These are phyloP conservation scores for Elaeagnus macrophylla DNA, from an alignment of 306 rosid genomes.

Conservation along the genomic window DNA sequence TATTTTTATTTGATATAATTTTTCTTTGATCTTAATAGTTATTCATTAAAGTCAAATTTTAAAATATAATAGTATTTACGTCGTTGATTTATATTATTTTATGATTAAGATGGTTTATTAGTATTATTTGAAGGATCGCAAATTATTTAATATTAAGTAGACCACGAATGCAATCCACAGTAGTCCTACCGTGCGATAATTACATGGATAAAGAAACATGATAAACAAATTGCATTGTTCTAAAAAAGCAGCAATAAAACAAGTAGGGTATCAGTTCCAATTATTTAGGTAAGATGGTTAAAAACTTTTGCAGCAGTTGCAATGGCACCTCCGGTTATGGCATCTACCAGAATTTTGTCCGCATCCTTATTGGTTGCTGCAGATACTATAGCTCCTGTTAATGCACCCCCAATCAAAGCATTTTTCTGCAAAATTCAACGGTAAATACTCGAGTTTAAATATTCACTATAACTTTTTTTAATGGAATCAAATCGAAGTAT, in stretches of 20 bases:
- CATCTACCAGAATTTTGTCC: conserved; percentile 53
- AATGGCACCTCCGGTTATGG: conserved; percentile 84
- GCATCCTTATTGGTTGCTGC: conserved; percentile 28
- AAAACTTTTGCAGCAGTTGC: conserved; percentile 84
- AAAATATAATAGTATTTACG: too few relatives aligned
- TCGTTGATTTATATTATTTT: too few relatives aligned
- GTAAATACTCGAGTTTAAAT: conserved; percentile 5
- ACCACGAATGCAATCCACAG: too few relatives aligned
- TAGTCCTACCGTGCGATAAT: conserved; percentile 3
- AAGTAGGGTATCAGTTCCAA: background rate
- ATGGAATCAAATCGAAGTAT: background rate
- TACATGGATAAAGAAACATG: background rate
- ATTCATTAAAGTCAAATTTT: too few relatives aligned
- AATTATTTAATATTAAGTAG: too few relatives aligned
- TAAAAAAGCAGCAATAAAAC: conserved; percentile 1
- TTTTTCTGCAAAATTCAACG: conserved; percentile 56
- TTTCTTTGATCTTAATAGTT: too few relatives aligned
- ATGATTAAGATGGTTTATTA: too few relatives aligned
- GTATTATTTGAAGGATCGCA: too few relatives aligned
- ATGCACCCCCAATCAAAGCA: conserved; percentile 82
- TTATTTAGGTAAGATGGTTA: conserved; percentile 60
- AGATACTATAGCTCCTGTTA: conserved; percentile 77
- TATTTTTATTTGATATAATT: too few relatives aligned
- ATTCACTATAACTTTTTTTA: conserved; percentile 2
- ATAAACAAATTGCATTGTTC: conserved; percentile 3